Evolutionary conservation across 371 early-diverging fungal species (phyloP).

Genomic region (Apophysomyces sp.): DNA sequence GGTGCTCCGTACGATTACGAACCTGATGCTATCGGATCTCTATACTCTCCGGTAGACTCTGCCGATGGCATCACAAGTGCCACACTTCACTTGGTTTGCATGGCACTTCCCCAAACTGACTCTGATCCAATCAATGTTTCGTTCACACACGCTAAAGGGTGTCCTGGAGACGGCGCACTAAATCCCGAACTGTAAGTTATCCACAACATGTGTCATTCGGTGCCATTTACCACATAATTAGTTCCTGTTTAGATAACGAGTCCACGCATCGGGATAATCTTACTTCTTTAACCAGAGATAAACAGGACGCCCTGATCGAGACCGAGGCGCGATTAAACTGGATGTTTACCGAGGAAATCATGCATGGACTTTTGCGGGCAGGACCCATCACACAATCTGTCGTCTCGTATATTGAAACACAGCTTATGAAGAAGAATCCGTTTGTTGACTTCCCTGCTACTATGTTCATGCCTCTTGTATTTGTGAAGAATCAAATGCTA

Average conservation of each 20-base stretch:
- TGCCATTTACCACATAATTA: no score
- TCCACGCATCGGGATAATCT: constrained; percentile 34
- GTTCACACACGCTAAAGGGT: constrained; percentile 26
- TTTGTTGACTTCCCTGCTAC: constrained; percentile 68
- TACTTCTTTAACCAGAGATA: constrained; percentile 46
- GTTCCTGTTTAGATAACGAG: constrained; percentile 32
- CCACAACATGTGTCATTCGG: no score
- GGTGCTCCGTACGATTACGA: constrained; percentile 52
- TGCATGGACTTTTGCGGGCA: constrained; percentile 68
- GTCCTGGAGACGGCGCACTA: constrained; percentile 23
- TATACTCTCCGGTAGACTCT: constrained; percentile 66
- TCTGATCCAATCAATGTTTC: constrained; percentile 35
- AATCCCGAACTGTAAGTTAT: constrained; percentile 32
- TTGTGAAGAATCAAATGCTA: constrained; percentile 52
- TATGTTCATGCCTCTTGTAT: constrained; percentile 57
- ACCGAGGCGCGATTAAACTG: constrained; percentile 60
- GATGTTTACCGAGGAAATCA: constrained; percentile 75
- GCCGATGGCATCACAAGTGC: constrained; percentile 69
- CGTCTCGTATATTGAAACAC: constrained; percentile 59
- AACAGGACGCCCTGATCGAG: constrained; percentile 61
- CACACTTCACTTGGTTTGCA: constrained; percentile 62
- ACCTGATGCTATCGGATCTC: constrained; percentile 64
- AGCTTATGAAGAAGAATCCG: constrained; percentile 63
- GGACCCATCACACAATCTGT: constrained; percentile 55
- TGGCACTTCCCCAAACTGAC: constrained; percentile 58